These are phyloP conservation scores for Pleurotus ostreatus DNA, from an alignment of 768 basidiomycete genomes.

Conservation along the genomic window DNA sequence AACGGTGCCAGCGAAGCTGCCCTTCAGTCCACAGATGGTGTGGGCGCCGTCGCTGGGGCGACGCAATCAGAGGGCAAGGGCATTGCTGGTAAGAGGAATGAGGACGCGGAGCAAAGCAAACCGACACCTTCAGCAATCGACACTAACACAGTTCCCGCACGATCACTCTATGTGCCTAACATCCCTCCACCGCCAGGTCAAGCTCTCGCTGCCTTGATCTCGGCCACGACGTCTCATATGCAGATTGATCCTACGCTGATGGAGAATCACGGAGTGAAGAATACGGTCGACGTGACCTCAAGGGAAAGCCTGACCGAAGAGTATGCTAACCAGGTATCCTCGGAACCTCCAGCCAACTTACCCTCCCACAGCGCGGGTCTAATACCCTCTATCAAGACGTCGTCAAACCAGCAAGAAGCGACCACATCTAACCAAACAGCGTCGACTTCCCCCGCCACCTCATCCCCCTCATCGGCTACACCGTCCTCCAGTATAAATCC, in stretches of 20 bases:
- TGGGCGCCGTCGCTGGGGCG: too few species aligned
- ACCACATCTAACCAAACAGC: conserved; percentile 4
- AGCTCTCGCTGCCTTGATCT: neutral
- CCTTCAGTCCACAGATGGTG: too few species aligned
- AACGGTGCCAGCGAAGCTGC: too few species aligned
- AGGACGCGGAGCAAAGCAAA: neutral
- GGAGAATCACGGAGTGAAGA: conserved; percentile 1
- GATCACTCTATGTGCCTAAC: neutral
- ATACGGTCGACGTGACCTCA: neutral
- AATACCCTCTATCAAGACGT: conserved; percentile 12
- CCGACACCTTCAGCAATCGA: neutral
- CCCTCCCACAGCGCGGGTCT: conserved; percentile 10
- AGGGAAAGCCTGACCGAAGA: neutral
- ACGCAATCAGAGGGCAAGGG: too few species aligned
- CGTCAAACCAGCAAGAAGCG: conserved; percentile 4
- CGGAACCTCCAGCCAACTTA: neutral
- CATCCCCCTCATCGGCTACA: conserved; percentile 4
- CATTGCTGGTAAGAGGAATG: neutral
- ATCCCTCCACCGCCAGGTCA: neutral
- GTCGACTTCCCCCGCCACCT: neutral
- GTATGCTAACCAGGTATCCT: neutral
- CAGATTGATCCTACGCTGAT: conserved; percentile 5
- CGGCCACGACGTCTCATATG: neutral
- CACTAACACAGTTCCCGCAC: neutral
- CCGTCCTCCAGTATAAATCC: conserved; percentile 29